Percentiles rank a stretch among this genome's conserved stretches.
These are phyloP conservation scores for Aspergillus sp. DNA, from an alignment of 2,329 filamentous ascomycete genomes.

Conservation along the genomic window DNA sequence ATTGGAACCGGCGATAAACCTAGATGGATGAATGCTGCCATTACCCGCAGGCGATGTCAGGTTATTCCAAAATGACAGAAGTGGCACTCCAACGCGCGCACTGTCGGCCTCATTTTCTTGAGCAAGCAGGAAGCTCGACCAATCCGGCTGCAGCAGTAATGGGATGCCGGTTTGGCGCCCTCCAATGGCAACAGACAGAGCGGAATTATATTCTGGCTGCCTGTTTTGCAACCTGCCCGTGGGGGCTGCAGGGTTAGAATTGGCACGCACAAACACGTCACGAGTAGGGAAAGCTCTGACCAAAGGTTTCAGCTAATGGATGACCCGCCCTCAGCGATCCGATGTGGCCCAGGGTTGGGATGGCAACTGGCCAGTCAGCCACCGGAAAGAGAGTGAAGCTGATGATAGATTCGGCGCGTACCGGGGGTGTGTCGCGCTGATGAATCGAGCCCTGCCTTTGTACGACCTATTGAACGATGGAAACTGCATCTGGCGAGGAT, in stretches of 20 bases:
- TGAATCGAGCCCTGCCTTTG: neutral
- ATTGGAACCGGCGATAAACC: neutral
- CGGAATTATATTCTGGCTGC: neutral
- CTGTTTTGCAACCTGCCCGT: neutral
- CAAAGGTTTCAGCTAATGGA: neutral
- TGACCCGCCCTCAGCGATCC: conserved; percentile 3
- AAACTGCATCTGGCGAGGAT: too few species aligned
- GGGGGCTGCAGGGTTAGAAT: neutral
- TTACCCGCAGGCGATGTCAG: neutral
- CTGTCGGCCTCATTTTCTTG: neutral
- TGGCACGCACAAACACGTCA: neutral
- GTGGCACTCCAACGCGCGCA: neutral
- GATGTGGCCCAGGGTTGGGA: conserved; percentile 1
- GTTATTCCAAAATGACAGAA: neutral
- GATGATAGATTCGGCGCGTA: neutral
- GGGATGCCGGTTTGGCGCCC: neutral
- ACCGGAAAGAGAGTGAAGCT: neutral
- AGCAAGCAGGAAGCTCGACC: neutral
- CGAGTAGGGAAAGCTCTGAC: neutral
- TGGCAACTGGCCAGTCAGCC: conserved; percentile 2
- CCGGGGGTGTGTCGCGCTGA: neutral
- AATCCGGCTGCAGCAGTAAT: neutral
- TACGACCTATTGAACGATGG: neutral
- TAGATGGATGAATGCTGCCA: neutral
- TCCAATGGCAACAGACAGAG: neutral